These are phyloP conservation scores for Poa annua DNA, from an alignment of 176 grass and related monocot genomes.

Conservation along the genomic window DNA sequence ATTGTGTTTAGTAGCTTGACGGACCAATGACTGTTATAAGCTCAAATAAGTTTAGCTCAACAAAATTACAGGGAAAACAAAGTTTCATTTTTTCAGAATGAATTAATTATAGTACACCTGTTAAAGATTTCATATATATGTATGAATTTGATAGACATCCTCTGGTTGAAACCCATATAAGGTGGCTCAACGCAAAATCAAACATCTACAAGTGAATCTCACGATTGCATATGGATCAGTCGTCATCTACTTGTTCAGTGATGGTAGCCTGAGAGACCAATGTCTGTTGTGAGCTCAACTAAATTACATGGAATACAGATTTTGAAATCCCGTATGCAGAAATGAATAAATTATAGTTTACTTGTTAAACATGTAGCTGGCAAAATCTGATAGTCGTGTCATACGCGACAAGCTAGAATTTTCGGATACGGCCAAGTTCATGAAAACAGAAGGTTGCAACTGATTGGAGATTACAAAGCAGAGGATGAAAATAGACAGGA, in stretches of 20 bases:
- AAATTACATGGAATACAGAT: neutral
- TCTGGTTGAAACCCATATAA: neutral
- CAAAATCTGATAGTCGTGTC: neutral
- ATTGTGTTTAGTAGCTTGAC: neutral
- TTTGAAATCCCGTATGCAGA: neutral
- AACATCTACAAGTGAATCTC: neutral
- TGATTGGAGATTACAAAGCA: constrained; percentile 31
- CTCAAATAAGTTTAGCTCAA: neutral
- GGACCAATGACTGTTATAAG: neutral
- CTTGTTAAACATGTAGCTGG: constrained; percentile 4
- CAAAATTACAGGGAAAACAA: neutral
- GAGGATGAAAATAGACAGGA: constrained; percentile 23
- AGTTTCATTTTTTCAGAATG: neutral
- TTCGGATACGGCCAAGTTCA: constrained; percentile 42
- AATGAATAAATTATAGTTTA: neutral
- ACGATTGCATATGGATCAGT: neutral
- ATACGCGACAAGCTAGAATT: constrained; percentile 1
- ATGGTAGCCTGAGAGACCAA: constrained; percentile 30
- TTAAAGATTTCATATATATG: neutral
- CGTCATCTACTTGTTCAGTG: neutral
- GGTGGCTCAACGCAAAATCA: constrained; percentile 2
- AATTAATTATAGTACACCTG: neutral
- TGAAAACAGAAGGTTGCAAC: constrained; percentile 39
- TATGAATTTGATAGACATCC: no score
- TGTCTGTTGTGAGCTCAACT: neutral